Percentiles rank a stretch among this genome's conserved stretches.
Conservation (phyloP, 768 basidiomycete genomes). For the Lactarius tabidus region DNA sequence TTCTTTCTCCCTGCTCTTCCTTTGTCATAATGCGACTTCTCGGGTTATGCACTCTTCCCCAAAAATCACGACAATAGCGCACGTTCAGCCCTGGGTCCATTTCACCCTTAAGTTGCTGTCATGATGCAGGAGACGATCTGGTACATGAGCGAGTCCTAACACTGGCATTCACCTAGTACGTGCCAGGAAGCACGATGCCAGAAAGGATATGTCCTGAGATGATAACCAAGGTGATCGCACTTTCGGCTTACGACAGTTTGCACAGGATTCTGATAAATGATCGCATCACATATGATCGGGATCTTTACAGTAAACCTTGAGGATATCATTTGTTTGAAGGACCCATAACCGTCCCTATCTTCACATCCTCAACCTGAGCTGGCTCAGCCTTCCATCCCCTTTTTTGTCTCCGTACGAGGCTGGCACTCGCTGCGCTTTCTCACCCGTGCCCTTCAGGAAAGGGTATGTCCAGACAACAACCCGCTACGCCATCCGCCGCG, state of each 20-base stretch:
- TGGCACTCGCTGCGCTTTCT: background rate
- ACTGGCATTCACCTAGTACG: background rate
- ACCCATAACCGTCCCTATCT: background rate
- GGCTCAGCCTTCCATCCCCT: slow-evolving; percentile 7
- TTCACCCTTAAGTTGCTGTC: background rate
- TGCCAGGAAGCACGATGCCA: background rate
- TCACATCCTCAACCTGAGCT: slow-evolving; percentile 12
- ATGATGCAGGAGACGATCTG: background rate
- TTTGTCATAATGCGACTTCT: background rate
- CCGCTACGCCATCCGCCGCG: background rate
- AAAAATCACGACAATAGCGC: background rate
- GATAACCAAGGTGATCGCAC: background rate
- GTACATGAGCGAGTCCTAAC: background rate
- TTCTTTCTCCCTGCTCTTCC: background rate
- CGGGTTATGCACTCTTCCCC: background rate
- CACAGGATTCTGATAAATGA: background rate
- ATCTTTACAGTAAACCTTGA: background rate
- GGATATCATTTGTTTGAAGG: background rate
- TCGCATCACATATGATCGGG: background rate
- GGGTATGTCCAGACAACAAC: slow-evolving; percentile 11
- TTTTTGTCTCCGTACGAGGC: slow-evolving; percentile 2
- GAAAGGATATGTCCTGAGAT: background rate
- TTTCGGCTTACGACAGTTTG: background rate
- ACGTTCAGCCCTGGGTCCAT: background rate
- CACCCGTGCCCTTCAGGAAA: background rate